phyloP scores from a whole-genome alignment of 2,329 filamentous ascomycete species.

The Botrytis pseudocinerea region DNA sequence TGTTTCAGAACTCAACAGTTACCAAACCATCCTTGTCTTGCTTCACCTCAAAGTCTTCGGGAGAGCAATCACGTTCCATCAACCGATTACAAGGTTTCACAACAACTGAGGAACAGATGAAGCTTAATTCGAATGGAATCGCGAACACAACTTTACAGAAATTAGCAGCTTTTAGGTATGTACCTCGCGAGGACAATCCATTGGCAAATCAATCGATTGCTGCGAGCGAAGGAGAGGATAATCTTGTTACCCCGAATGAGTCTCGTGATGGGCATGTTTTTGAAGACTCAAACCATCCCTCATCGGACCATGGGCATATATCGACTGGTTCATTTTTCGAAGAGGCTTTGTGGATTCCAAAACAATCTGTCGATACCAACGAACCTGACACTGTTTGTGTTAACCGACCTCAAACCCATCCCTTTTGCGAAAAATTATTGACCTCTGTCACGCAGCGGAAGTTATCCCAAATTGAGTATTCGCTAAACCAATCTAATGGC shows the following conservation, averaged over 20 bases:
- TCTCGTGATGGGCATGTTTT: background rate
- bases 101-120: constrained; percentile 34
- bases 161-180: constrained; percentile 23
- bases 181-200: background rate
- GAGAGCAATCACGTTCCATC: constrained; percentile 18
- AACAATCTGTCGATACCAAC: background rate
- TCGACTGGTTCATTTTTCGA: constrained; percentile 23
- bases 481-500: background rate
- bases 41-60: constrained; percentile 19
- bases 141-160: constrained; percentile 25
- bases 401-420: background rate
- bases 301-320: constrained; percentile 18
- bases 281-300: constrained; percentile 1
- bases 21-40: constrained; percentile 30
- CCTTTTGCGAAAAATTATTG: background rate
- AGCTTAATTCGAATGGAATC: constrained; percentile 17
- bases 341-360: constrained; percentile 26
- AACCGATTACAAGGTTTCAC: constrained; percentile 33
- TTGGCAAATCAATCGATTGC: background rate
- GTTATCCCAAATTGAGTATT: background rate
- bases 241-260: background rate
- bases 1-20: constrained; percentile 32
- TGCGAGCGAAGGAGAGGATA: background rate
- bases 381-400: background rate
- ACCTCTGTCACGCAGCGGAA: background rate